Evolutionary conservation across 2,329 filamentous ascomycete genomes (phyloP).

Genomic region (Lachnellula hyalina): DNA sequence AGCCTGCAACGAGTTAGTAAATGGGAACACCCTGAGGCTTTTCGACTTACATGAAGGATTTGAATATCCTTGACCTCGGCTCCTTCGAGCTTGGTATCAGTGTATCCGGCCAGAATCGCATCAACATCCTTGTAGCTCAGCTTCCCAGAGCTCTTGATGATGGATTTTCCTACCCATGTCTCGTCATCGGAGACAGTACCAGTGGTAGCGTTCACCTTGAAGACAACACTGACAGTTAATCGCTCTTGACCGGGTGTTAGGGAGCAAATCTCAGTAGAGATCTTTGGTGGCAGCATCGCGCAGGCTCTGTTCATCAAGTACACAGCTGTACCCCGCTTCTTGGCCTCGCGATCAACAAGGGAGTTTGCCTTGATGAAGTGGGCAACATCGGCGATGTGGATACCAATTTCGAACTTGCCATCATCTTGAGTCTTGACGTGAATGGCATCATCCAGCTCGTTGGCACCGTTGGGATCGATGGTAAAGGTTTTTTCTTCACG

Average conservation of each 20-base stretch:
- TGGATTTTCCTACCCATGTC: conserved; percentile 87
- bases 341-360: conserved; percentile 91
- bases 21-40: background rate
- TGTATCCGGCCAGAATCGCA: conserved; percentile 62
- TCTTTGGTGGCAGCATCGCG: conserved; percentile 81
- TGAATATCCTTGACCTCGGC: conserved; percentile 72
- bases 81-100: conserved; percentile 57
- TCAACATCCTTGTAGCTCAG: conserved; percentile 83
- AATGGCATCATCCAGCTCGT: conserved; percentile 86
- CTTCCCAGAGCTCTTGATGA: conserved; percentile 88
- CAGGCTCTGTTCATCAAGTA: conserved; percentile 82
- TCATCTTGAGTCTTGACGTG: conserved; percentile 82
- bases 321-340: conserved; percentile 94
- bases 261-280: conserved; percentile 84
- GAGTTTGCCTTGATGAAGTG: conserved; percentile 97
- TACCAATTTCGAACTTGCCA: conserved; percentile 86
- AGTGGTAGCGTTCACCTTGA: conserved; percentile 78
- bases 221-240: conserved; percentile 86
- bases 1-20: conserved; percentile 41
- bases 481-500: conserved; percentile 85
- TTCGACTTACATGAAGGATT: conserved; percentile 60
- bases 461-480: conserved; percentile 80
- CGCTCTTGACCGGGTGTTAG: conserved; percentile 82
- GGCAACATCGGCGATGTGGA: conserved; percentile 91
- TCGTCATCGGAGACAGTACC: conserved; percentile 78